These are phyloP conservation scores for Thalassia testudinum DNA, from an alignment of 116 monocot species.

Conservation along the genomic window DNA sequence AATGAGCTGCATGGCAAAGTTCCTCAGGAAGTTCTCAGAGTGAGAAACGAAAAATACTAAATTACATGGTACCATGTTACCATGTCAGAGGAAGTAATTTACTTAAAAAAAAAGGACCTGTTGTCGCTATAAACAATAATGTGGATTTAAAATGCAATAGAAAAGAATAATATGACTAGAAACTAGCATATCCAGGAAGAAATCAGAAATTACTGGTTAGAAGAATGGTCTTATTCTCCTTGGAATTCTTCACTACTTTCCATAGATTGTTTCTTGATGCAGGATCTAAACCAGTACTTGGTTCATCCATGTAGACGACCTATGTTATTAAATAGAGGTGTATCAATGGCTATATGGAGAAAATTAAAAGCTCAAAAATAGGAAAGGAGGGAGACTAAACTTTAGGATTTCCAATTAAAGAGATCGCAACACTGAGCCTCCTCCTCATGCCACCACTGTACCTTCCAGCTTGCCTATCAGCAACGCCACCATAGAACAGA, in stretches of 20 bases:
- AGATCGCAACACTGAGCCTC: slow-evolving; percentile 82
- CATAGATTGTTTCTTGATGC: slow-evolving; percentile 62
- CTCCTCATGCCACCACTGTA: slow-evolving; percentile 96
- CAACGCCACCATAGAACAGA: slow-evolving; percentile 44
- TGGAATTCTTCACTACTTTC: slow-evolving; percentile 50
- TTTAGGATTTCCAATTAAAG: slow-evolving; percentile 76
- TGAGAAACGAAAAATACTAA: no score
- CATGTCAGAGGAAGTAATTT: no score
- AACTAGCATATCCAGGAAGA: no score
- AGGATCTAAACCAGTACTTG: slow-evolving; percentile 70
- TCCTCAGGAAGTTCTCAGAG: no score
- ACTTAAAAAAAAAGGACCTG: no score
- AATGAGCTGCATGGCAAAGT: slow-evolving; percentile 36
- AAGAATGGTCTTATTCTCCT: slow-evolving; percentile 39
- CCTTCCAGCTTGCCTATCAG: slow-evolving; percentile 41
- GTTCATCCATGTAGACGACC: slow-evolving; percentile 91
- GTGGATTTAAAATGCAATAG: no score
- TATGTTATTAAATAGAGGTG: slow-evolving; percentile 2
- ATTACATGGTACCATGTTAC: no score
- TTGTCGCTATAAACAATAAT: no score
- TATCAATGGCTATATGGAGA: no score
- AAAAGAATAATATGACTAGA: no score
- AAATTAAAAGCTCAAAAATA: no score
- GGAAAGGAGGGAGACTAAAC: not conserved
- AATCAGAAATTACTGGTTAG: slow-evolving; percentile 38